A percentile compares a stretch with the other conserved stretches of the same genome.
Evolutionary conservation across 2,329 filamentous ascomycete species (phyloP).

Genomic region (Aurifilum marmelostoma): DNA sequence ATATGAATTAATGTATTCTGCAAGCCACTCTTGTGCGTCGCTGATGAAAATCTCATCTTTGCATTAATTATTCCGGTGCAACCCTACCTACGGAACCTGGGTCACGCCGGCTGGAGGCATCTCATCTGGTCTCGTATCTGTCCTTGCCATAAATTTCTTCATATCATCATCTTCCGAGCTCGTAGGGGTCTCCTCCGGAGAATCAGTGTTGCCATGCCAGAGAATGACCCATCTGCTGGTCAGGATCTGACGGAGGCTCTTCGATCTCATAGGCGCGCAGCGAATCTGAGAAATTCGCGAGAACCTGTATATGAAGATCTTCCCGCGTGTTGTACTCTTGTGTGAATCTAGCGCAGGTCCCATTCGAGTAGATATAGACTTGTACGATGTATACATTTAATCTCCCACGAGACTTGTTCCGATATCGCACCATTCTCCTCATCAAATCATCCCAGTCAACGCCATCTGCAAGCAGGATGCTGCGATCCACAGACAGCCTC

Average conservation of each 20-base stretch:
- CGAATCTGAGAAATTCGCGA: no score
- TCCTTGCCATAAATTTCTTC: background rate
- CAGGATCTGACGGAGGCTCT: background rate
- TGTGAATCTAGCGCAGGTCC: background rate
- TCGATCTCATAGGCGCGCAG: no score
- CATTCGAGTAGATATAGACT: no score
- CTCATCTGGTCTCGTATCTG: background rate
- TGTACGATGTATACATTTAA: no score
- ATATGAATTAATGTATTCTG: no score
- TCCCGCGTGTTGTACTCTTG: background rate
- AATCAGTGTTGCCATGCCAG: no score
- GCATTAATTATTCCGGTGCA: background rate
- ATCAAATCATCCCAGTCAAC: conserved; percentile 7
- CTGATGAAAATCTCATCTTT: background rate
- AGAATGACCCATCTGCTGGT: no score
- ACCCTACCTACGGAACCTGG: background rate
- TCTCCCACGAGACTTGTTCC: background rate
- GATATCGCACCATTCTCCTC: background rate
- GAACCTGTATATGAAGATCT: background rate
- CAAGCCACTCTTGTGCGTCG: background rate
- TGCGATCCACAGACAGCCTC: conserved; percentile 14
- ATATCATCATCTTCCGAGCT: background rate
- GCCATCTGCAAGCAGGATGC: conserved; percentile 15
- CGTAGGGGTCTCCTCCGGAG: no score
- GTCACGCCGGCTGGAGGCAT: background rate